These are phyloP conservation scores for Spinacia oleracea DNA, from an alignment of 179 eudicot genomes.

Conservation along the genomic window DNA sequence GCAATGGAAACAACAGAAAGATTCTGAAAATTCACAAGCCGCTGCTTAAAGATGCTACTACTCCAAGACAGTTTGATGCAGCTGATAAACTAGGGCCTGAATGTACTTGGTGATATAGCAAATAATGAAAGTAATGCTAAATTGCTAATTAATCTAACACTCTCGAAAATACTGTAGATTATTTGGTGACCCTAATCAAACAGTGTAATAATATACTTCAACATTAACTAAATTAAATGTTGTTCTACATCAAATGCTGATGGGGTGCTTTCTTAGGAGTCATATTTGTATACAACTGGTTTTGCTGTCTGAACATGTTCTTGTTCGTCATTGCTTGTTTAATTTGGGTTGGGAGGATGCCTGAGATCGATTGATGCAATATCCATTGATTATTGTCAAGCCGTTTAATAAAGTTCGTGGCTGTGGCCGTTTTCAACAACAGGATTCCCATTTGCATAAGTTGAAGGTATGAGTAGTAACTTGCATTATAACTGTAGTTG, in stretches of 20 bases:
- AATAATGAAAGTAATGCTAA: not conserved
- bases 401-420: too few relatives aligned
- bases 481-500: not conserved
- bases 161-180: not conserved
- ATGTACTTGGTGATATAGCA: slow-evolving; percentile 1
- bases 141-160: not conserved
- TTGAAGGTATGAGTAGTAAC: not conserved
- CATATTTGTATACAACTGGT: not conserved
- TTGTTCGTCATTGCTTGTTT: too few relatives aligned
- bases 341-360: too few relatives aligned
- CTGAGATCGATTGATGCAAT: too few relatives aligned
- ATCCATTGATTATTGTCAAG: too few relatives aligned
- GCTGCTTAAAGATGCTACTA: slow-evolving; percentile 32
- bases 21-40: slow-evolving; percentile 52
- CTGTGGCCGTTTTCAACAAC: too few relatives aligned
- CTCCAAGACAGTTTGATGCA: not conserved
- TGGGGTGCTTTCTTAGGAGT: not conserved
- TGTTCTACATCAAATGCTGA: not conserved
- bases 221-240: not conserved
- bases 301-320: not conserved
- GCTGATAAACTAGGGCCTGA: not conserved
- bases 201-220: slow-evolving; percentile 4
- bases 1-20: slow-evolving; percentile 78
- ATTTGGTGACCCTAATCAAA: not conserved
- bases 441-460: too few relatives aligned